phyloP scores from a whole-genome alignment of 805 yeast species.

The Kuraishia ogatae region DNA sequence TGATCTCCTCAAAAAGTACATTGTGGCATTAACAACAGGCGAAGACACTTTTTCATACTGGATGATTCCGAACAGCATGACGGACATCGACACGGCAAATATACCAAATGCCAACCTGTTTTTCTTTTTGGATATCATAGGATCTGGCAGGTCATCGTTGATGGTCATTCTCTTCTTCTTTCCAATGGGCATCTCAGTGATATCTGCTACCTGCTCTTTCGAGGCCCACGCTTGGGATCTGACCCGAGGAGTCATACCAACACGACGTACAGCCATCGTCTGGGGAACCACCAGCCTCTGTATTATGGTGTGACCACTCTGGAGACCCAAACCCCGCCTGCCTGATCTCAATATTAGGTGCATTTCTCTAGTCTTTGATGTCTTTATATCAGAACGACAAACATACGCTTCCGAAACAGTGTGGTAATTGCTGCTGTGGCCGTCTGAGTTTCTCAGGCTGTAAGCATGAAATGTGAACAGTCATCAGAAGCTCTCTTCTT shows the following conservation, averaged over 20 bases:
- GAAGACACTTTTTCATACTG: constrained; percentile 90
- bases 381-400: background rate
- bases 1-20: constrained; percentile 79
- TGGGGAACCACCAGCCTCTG: background rate
- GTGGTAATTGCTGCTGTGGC: too few species aligned
- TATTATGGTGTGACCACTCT: background rate
- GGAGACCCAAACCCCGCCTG: background rate
- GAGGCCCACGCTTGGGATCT: background rate
- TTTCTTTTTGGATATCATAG: constrained; percentile 43
- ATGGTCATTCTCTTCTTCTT: constrained; percentile 38
- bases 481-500: too few species aligned
- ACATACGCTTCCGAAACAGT: too few species aligned
- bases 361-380: background rate
- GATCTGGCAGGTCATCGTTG: constrained; percentile 79
- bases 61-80: constrained; percentile 59
- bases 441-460: too few species aligned
- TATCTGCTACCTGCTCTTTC: too few species aligned
- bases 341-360: background rate
- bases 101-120: constrained; percentile 45
- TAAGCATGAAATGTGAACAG: too few species aligned
- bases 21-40: constrained; percentile 79
- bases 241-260: background rate
- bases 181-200: background rate
- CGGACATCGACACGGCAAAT: constrained; percentile 46
- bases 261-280: background rate